Evolutionary conservation across 129 eudicot species (phyloP).

Genomic region (Centaurea solstitialis): DNA sequence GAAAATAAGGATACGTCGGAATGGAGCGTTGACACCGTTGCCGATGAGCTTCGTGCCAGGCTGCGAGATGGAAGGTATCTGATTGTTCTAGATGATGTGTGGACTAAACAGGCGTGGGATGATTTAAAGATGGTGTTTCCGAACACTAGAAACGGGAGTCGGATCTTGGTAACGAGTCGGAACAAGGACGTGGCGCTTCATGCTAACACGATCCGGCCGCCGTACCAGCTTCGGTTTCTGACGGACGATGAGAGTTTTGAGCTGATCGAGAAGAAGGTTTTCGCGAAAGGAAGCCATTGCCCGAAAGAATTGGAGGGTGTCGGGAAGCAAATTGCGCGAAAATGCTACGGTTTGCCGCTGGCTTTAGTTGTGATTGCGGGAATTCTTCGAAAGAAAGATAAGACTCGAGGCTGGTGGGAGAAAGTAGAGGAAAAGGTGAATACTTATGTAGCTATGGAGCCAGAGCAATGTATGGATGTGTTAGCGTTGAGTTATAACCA

Average conservation of each 20-base stretch:
- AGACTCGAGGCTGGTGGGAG: constrained; percentile 44
- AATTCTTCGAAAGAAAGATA: constrained; percentile 31
- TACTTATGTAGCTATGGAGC: constrained; percentile 40
- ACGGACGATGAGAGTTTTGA: constrained; percentile 43
- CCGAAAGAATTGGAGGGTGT: constrained; percentile 23
- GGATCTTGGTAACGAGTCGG: constrained; percentile 44
- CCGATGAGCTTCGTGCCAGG: not conserved
- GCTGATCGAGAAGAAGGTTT: constrained; percentile 43
- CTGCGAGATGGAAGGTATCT: constrained; percentile 35
- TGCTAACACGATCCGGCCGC: constrained; percentile 16
- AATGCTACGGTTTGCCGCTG: constrained; percentile 51
- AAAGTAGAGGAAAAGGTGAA: constrained; percentile 42
- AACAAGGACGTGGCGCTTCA: constrained; percentile 23
- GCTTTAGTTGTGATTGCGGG: constrained; percentile 54
- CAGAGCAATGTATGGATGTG: constrained; percentile 46
- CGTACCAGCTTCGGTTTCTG: constrained; percentile 39
- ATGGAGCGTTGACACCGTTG: constrained; percentile 19
- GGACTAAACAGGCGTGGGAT: constrained; percentile 39
- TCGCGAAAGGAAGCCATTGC: constrained; percentile 39
- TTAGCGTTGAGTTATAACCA: constrained; percentile 19
- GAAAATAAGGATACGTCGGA: constrained; percentile 12
- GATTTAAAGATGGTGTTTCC: constrained; percentile 40
- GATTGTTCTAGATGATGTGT: constrained; percentile 50
- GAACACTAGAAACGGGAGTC: constrained; percentile 31
- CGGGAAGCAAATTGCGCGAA: constrained; percentile 37